A percentile compares a stretch with the other conserved stretches of the same genome.
phyloP scores from a whole-genome alignment of 2,329 filamentous ascomycete species.

The Exophiala alcalophila region DNA sequence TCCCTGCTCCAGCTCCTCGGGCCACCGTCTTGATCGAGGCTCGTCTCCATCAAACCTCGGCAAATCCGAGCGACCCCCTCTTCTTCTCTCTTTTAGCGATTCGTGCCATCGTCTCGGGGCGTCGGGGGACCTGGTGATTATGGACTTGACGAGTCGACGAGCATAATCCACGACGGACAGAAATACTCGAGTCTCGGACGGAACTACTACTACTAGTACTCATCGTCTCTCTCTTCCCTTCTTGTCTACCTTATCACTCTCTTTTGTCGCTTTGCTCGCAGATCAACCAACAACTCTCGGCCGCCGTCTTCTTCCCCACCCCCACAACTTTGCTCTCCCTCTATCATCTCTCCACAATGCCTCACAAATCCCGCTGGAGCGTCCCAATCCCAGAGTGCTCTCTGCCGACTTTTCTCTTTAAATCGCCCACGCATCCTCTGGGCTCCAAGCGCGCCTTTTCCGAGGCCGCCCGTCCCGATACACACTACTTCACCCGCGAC shows the following conservation, averaged over 20 bases:
- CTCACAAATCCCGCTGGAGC: slow-evolving; percentile 45
- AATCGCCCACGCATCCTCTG: slow-evolving; percentile 40
- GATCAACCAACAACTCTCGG: background rate
- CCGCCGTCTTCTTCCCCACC: background rate
- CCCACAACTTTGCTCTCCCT: background rate
- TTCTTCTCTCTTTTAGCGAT: background rate
- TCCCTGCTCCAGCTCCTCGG: too few species aligned
- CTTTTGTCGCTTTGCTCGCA: background rate
- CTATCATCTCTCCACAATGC: slow-evolving; percentile 37
- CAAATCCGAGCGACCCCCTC: background rate
- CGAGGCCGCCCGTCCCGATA: slow-evolving; percentile 61
- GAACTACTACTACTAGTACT: too few species aligned
- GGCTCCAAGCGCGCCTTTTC: slow-evolving; percentile 47
- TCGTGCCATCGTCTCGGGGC: background rate
- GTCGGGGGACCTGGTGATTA: too few species aligned
- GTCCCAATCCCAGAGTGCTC: slow-evolving; percentile 43
- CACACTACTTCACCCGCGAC: slow-evolving; percentile 58
- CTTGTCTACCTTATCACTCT: background rate
- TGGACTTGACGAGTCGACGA: too few species aligned
- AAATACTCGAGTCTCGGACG: too few species aligned
- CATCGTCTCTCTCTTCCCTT: background rate
- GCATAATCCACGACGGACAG: too few species aligned
- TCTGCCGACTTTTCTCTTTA: slow-evolving; percentile 47
- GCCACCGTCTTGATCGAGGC: too few species aligned
- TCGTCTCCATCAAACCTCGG: background rate